A percentile compares a stretch with the other conserved stretches of the same genome.
These are phyloP conservation scores for Boletus sensibilis DNA, from an alignment of 768 basidiomycete species.

Conservation along the genomic window DNA sequence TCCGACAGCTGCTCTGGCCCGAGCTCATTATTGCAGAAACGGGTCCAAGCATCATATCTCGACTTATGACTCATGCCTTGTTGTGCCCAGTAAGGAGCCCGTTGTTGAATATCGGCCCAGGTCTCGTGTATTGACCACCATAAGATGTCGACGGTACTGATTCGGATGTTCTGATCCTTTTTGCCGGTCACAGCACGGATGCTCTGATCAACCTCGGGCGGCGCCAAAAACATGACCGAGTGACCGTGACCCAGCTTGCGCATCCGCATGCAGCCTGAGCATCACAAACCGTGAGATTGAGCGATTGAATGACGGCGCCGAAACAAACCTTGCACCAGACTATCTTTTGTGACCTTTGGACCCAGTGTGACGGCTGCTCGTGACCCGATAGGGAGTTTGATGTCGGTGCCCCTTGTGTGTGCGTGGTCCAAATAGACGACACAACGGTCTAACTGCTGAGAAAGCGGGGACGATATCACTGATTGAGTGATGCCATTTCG, in stretches of 20 bases:
- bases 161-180: not conserved
- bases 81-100: no score
- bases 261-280: slow-evolving; percentile 51
- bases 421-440: slow-evolving; percentile 38
- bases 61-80: no score
- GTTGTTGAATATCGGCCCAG: slow-evolving; percentile 19
- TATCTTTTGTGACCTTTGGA: slow-evolving; percentile 36
- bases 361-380: no score
- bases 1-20: no score
- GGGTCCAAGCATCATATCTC: no score
- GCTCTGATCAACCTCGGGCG: slow-evolving; percentile 35
- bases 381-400: slow-evolving; percentile 31
- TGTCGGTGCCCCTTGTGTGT: slow-evolving; percentile 39
- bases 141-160: slow-evolving; percentile 33
- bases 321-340: slow-evolving; percentile 33
- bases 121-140: slow-evolving; percentile 45
- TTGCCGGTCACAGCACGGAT: slow-evolving; percentile 32
- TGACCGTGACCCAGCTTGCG: slow-evolving; percentile 45
- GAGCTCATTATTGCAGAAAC: no score
- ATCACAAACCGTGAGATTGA: not conserved
- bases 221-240: slow-evolving; percentile 45
- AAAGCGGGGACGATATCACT: slow-evolving; percentile 29
- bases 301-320: not conserved
- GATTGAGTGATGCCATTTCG: slow-evolving; percentile 19
- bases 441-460: slow-evolving; percentile 28